Conservation (phyloP, 2,329 filamentous ascomycete species). For the Ophiostoma himal-ulmi region DNA sequence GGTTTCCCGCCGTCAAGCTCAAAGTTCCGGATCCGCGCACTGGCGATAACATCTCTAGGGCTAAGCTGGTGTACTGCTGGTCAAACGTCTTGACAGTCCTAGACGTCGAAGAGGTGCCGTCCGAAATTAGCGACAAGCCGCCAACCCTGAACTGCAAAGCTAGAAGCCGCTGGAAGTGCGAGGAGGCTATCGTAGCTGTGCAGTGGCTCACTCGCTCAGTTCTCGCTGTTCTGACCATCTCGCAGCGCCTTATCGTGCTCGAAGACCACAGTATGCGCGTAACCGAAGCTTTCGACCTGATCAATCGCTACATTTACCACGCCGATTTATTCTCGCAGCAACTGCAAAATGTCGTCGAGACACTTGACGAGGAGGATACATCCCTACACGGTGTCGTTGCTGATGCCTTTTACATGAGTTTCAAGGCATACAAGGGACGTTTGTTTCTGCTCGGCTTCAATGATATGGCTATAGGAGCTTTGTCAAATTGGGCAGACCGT, state of each 20-base stretch:
- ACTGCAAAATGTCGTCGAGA: constrained; percentile 76
- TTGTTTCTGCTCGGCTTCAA: constrained; percentile 92
- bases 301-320: constrained; percentile 90
- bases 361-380: constrained; percentile 76
- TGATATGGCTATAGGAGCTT: constrained; percentile 79
- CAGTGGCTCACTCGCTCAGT: constrained; percentile 97
- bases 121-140: constrained; percentile 66
- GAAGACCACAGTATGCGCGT: constrained; percentile 80
- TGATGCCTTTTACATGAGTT: constrained; percentile 97
- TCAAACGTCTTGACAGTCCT: constrained; percentile 94
- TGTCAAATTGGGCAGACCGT: constrained; percentile 96
- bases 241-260: constrained; percentile 83
- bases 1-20: constrained; percentile 93
- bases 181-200: constrained; percentile 91
- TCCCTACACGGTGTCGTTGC: constrained; percentile 94
- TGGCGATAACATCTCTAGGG: constrained; percentile 65
- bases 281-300: constrained; percentile 88
- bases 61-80: constrained; percentile 96
- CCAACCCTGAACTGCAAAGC: constrained; percentile 72
- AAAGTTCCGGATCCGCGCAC: constrained; percentile 66
- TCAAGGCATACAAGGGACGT: constrained; percentile 89
- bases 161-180: constrained; percentile 83
- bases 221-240: constrained; percentile 84
- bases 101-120: constrained; percentile 70
- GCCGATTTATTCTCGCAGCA: constrained; percentile 84